Evolutionary conservation across 202 grass and related monocot genomes (phyloP), one percentile per base, ranked within the genome.

Genomic region (Carex arenaria): DNA sequence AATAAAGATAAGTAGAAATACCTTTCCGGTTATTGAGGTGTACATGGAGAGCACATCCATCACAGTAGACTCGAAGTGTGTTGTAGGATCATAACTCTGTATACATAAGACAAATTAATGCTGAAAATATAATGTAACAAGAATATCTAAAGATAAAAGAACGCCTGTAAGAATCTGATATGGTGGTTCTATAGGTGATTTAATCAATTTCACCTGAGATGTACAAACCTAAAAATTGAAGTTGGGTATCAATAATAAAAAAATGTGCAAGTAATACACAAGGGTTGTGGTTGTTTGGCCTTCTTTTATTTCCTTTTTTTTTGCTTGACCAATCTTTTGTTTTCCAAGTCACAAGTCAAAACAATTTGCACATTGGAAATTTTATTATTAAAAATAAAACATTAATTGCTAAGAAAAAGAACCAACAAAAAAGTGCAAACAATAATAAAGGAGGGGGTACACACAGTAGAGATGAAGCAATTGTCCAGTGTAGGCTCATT

Each of bases 11-110:
- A 78, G 36, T 11, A 77, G n/a, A 77, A 77, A 67, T 98, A 98
- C 95, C 95, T 98, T 98, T 83, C 89, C 92, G 0, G 95, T 98
- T 57, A 98, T 93, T 57, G 79, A 88, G 54, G 86, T 94, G 84
- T 98, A 98, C 28, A 94, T 83, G 59, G 84, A 71, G 81, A 98
- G 92, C 38, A 98, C 95, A 87, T 98, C 95, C 84, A 81, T 83
- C 75, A 98, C 92, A n/a, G 95, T 98, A n/a, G 95, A 89, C 82
- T 98, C 95, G 67, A 98, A 98, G 67, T 98, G 95, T 66, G 95
- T 94, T 32, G 95, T 94, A 55, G 95, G 87, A 89, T 98, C 95
- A 79, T 98, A 94, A 78, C 92, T 98, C 95, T 98, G 95, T 36
- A 87, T 67, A 78, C 60, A 13, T 38, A 84, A 82, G 51, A 78